phyloP scores from a whole-genome alignment of 768 basidiomycete genomes.

The Collybia mongolica region DNA sequence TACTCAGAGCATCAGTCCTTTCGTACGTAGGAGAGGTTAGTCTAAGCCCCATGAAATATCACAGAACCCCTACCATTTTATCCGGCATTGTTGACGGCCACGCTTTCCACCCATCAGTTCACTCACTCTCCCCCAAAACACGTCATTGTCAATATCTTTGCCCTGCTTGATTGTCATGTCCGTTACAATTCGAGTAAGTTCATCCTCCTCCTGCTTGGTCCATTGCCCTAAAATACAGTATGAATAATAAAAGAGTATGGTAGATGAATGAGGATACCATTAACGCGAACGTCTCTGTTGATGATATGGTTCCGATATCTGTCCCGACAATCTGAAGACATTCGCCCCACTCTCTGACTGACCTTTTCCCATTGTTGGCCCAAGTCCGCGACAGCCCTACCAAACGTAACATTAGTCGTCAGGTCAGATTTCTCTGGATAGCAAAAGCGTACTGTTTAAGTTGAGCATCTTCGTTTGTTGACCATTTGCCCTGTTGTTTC shows the following conservation, averaged over 20 bases:
- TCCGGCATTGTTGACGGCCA: slow-evolving; percentile 81
- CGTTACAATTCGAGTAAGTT: slow-evolving; percentile 71
- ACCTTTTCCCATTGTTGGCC: slow-evolving; percentile 86
- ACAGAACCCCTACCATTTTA: slow-evolving; percentile 64
- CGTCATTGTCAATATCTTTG: slow-evolving; percentile 72
- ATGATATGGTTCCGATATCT: slow-evolving; percentile 83
- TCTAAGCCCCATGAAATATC: not conserved
- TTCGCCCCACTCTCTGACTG: slow-evolving; percentile 65
- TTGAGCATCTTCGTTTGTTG: slow-evolving; percentile 58
- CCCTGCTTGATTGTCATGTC: slow-evolving; percentile 73
- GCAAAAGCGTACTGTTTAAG: slow-evolving; percentile 53
- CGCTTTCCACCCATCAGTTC: slow-evolving; percentile 75
- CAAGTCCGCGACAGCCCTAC: slow-evolving; percentile 64
- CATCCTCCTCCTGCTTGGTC: slow-evolving; percentile 78
- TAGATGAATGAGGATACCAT: slow-evolving; percentile 34
- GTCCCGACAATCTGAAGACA: slow-evolving; percentile 81
- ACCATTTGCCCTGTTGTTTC: slow-evolving; percentile 72
- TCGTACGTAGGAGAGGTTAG: not conserved
- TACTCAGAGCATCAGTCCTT: slow-evolving; percentile 78
- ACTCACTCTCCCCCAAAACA: slow-evolving; percentile 81
- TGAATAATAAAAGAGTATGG: not conserved
- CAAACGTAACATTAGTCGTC: slow-evolving; percentile 1
- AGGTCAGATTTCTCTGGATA: not conserved
- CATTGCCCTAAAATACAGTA: slow-evolving; percentile 49
- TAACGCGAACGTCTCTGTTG: slow-evolving; percentile 59